These are phyloP conservation scores for Ensete glaucum DNA, from an alignment of 176 grass and related monocot species.

Conservation along the genomic window DNA sequence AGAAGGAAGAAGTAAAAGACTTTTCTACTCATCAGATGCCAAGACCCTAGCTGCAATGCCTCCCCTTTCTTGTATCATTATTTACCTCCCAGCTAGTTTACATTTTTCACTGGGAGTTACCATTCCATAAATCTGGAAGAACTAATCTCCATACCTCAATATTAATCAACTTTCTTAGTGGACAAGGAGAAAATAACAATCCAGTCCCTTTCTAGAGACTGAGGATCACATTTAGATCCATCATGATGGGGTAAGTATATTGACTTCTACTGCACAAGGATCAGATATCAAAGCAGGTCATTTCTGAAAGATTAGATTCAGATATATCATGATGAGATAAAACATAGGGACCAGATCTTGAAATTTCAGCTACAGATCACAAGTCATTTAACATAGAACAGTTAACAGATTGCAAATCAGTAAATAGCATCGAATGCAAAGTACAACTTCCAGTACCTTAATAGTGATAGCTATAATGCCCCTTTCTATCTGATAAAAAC, in stretches of 20 bases:
- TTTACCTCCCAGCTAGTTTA: background rate
- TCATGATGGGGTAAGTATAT: background rate
- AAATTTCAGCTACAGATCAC: background rate
- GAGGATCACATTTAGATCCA: background rate
- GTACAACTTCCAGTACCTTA: constrained; percentile 46
- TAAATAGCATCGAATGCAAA: background rate
- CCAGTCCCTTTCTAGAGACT: background rate
- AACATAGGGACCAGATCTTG: background rate
- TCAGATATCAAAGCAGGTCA: background rate
- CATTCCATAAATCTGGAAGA: background rate
- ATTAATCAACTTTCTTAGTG: background rate
- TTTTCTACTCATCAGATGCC: no score
- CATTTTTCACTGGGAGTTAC: background rate
- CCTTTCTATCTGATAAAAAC: constrained; percentile 70
- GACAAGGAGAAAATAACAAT: background rate
- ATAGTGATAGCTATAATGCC: constrained; percentile 74
- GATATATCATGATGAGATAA: background rate
- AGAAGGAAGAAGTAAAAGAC: no score
- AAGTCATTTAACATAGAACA: background rate
- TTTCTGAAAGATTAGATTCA: background rate
- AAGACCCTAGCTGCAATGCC: no score
- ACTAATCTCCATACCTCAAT: background rate
- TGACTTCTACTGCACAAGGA: background rate
- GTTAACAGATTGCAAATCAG: constrained; percentile 1
- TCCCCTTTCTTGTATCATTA: background rate